phyloP scores from a whole-genome alignment of 1,284 basidiomycete genomes.

The Trametes hirsuta region DNA sequence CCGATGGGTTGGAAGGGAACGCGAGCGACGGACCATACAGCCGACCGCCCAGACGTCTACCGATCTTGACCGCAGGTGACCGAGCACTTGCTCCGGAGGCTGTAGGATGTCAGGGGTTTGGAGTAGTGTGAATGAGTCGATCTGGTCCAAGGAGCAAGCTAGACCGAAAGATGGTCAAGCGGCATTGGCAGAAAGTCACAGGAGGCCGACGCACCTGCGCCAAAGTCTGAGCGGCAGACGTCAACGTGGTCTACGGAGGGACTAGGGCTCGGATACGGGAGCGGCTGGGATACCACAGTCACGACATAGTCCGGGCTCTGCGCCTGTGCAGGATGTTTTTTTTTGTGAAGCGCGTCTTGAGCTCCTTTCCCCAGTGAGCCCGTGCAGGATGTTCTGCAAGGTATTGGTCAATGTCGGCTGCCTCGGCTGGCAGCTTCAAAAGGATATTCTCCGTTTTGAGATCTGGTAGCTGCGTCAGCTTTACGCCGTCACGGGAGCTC shows the following conservation, averaged over 20 bases:
- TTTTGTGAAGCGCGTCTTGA: no score
- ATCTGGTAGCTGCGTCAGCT: background rate
- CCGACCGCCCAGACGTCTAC: constrained; percentile 22
- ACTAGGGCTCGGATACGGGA: constrained; percentile 6
- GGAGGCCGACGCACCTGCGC: constrained; percentile 1
- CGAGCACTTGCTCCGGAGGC: constrained; percentile 11
- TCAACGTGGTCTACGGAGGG: constrained; percentile 5
- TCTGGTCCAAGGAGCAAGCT: background rate
- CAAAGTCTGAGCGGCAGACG: constrained; percentile 9
- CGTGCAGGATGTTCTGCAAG: background rate
- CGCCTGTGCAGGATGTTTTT: no score
- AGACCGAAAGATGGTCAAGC: background rate
- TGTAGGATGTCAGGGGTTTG: background rate
- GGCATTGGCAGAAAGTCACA: background rate
- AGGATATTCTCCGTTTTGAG: background rate
- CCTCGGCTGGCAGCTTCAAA: background rate
- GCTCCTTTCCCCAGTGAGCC: no score
- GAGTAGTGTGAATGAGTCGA: background rate
- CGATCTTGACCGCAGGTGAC: constrained; percentile 7
- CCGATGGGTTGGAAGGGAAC: background rate
- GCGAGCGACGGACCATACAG: constrained; percentile 9
- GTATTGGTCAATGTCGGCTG: background rate
- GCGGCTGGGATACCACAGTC: constrained; percentile 7
- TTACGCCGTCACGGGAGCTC: background rate
- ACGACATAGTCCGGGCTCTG: background rate